Conservation (phyloP, 169 alveolate genomes). For the Plasmodium sp. region DNA sequence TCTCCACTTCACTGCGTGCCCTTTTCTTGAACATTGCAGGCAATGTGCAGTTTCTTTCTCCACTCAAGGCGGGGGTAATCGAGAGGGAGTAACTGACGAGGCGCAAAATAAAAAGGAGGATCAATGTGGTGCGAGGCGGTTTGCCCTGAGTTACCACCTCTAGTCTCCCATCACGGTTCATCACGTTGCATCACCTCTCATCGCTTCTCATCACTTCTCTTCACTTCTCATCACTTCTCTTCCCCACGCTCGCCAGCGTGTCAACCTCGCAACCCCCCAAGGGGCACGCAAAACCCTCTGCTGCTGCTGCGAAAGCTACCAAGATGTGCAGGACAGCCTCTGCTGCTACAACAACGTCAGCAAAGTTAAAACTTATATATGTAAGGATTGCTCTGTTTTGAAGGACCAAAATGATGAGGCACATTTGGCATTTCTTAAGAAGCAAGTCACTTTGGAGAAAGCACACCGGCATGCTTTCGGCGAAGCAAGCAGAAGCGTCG, state of each 20-base stretch:
- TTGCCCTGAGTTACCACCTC: not conserved
- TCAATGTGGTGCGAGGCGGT: not conserved
- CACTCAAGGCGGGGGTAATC: conserved; percentile 4
- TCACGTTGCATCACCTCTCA: not conserved
- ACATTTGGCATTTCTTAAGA: not conserved
- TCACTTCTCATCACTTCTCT: not conserved
- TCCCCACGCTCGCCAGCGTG: not conserved
- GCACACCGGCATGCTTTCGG: not conserved
- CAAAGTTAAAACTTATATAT: conserved; percentile 39
- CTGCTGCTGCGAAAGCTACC: conserved; percentile 47
- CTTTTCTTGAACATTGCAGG: not conserved
- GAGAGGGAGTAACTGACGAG: not conserved
- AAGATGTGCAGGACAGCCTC: conserved; percentile 7
- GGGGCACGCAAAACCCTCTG: not conserved
- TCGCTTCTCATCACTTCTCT: not conserved
- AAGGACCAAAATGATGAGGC: conserved; percentile 23
- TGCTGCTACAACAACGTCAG: conserved; percentile 33
- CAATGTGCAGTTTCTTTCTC: not conserved
- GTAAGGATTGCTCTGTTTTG: conserved; percentile 35
- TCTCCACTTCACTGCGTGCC: not conserved
- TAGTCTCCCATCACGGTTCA: not conserved
- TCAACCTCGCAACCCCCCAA: not conserved
- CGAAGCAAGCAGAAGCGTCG: not conserved
- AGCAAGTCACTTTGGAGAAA: not conserved
- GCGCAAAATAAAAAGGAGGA: not conserved